Percentiles rank a stretch among this genome's conserved stretches.
phyloP scores from a whole-genome alignment of 768 basidiomycete genomes.

The Mycena floridula region DNA sequence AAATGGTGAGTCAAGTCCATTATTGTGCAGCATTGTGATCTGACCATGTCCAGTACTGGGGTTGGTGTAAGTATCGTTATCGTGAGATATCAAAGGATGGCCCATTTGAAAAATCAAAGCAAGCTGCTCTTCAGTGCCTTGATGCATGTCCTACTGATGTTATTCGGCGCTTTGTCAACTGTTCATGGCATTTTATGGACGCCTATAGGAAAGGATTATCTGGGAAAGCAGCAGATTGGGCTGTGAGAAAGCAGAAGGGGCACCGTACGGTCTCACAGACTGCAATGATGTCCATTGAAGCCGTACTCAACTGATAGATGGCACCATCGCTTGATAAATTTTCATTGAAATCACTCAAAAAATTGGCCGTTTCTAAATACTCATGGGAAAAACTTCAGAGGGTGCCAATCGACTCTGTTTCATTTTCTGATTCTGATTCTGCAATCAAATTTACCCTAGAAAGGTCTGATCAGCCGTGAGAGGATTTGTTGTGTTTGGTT shows the following conservation, averaged over 20 bases:
- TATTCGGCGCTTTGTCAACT: slow-evolving; percentile 18
- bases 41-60: slow-evolving; percentile 12
- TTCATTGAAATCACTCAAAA: slow-evolving; percentile 3
- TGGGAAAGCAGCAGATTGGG: slow-evolving; percentile 23
- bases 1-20: slow-evolving; percentile 21
- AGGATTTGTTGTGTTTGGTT: slow-evolving; percentile 11
- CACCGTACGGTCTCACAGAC: slow-evolving; percentile 14
- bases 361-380: slow-evolving; percentile 9
- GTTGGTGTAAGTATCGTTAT: slow-evolving; percentile 15
- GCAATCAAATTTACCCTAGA: slow-evolving; percentile 9
- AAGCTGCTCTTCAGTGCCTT: slow-evolving; percentile 11
- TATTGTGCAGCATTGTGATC: neutral
- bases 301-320: slow-evolving; percentile 10
- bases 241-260: slow-evolving; percentile 20
- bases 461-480: neutral
- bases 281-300: slow-evolving; percentile 16
- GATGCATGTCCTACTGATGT: slow-evolving; percentile 23
- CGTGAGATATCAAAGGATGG: slow-evolving; percentile 9
- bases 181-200: slow-evolving; percentile 17
- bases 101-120: slow-evolving; percentile 8
- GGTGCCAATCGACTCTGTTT: slow-evolving; percentile 11
- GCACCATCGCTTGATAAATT: neutral
- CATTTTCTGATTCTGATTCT: slow-evolving; percentile 11
- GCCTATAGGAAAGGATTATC: slow-evolving; percentile 19
- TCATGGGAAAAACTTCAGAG: slow-evolving; percentile 9